Evolutionary conservation across 441 rosid species (phyloP), one percentile per base, ranked within the genome.

Genomic region (Croton laevigatus): DNA sequence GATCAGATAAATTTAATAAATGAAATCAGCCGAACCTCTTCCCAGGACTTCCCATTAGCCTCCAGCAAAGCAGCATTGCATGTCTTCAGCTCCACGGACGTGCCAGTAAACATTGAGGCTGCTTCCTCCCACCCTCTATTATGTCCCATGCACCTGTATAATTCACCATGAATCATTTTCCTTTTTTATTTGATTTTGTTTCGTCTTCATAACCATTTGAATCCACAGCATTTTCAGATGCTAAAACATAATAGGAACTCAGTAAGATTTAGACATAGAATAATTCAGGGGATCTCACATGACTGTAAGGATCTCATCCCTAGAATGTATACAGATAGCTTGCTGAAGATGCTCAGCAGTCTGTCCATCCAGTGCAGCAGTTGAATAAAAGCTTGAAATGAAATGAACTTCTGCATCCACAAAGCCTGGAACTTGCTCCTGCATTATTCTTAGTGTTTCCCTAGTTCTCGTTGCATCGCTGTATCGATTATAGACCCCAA

Each of bases 121-220:
- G 97, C 99, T 79, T 94, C 99, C 82, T 94, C 99, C 99, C 99
- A 94, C 32, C 99, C 97, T 57, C 87, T 89, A 76, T 94, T 94
- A 76, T 94, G 99, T 65, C 97, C 97, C 99, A 91, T 92, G 76
- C 99, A 94, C 98, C 97, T 93, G 78, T 16, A 42, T 37, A 11
- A 69, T 16, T 52, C 23, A 62, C 45, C n/a, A 55, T 52, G 58
- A 64, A 45, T 57, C 52, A 51, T 51, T 55, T 20, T 22, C 10
- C 34, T 7, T 65, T 34, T 46, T 12, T 13, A 46, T 52, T 71
- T 54, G 54, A 11, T 40, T 62, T 23, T 17, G 11, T 40, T 10
- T 63, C 32, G 17, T 63, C 34, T 71, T 34, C 1, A 63, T 62
- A 12, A n/a, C 54, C 8, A 68, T 16, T 61, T 62, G 20, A 58